Evolutionary conservation across 257 asterid species (phyloP).

Genomic region (Nicotiana otophora): DNA sequence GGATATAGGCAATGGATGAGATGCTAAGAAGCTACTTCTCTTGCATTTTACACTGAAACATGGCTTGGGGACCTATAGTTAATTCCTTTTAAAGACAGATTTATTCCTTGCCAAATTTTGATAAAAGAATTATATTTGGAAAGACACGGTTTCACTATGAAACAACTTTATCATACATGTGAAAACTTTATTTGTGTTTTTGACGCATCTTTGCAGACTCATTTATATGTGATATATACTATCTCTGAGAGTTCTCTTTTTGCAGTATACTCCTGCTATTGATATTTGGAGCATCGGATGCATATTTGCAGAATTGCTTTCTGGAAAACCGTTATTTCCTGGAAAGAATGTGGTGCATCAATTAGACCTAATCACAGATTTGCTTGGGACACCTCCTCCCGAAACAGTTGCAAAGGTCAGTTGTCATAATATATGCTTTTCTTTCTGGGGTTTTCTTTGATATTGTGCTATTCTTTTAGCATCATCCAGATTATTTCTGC

Average conservation of each 20-base stretch:
- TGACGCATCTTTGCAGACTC: not conserved
- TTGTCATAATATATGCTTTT: conserved; percentile 7
- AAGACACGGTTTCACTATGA: not conserved
- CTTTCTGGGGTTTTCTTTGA: not conserved
- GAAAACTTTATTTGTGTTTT: not conserved
- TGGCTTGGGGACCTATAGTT: not conserved
- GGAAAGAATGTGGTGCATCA: conserved; percentile 93
- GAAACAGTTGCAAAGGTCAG: conserved; percentile 82
- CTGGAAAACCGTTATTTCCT: conserved; percentile 84
- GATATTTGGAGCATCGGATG: conserved; percentile 97
- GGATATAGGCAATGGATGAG: not conserved
- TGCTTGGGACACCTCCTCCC: conserved; percentile 90
- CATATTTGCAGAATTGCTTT: conserved; percentile 91
- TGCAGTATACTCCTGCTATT: conserved; percentile 95
- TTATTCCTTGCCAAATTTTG: not conserved
- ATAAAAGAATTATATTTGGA: not conserved
- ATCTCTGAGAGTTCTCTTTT: conserved; percentile 13
- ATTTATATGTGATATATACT: not conserved
- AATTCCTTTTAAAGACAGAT: not conserved
- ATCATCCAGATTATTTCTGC: not conserved
- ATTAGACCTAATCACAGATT: conserved; percentile 86
- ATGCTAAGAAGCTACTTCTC: not conserved
- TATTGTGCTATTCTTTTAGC: not conserved
- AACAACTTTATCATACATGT: not conserved
- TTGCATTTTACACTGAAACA: conserved; percentile 1